Evolutionary conservation across 345 rosid species (phyloP), one percentile per base, ranked within the genome.

Genomic region (Physaria fendleri): DNA sequence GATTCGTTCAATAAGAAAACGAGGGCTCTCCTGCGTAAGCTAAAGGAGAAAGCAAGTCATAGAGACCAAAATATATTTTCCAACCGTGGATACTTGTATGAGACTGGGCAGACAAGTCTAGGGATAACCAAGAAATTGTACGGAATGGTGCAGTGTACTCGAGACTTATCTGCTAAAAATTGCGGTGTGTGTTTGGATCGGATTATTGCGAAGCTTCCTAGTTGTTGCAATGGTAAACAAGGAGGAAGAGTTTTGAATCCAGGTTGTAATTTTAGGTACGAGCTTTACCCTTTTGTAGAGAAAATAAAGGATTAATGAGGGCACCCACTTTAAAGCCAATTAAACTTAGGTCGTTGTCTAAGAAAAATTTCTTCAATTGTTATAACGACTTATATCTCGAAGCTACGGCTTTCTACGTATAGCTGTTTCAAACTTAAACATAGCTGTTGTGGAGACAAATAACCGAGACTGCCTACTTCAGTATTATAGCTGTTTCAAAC

Each of bases 251-350:
- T 71, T 18, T 38, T 81, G 27, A 45, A 67, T 17, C 75, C 75
- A 2, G 81, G 84, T 44, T 83, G 89, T 38, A 78, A 59, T 38
- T 41, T 83, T 22, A n/a, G n/a, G n/a, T n/a, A n/a, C n/a, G n/a
- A n/a, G n/a, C n/a, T n/a, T n/a, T n/a, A n/a, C n/a, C n/a, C n/a
- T n/a, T n/a, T n/a, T n/a, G n/a, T n/a, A n/a, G n/a, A n/a, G n/a
- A n/a, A n/a, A n/a, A n/a, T n/a, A n/a, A n/a, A n/a, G n/a, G n/a
- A n/a, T n/a, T n/a, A n/a, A n/a, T n/a, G n/a, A n/a, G n/a, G n/a
- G n/a, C n/a, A n/a, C n/a, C n/a, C n/a, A n/a, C n/a, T n/a, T n/a
- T n/a, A n/a, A n/a, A n/a, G n/a, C n/a, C n/a, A n/a, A n/a, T n/a
- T n/a, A n/a, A n/a, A n/a, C n/a, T n/a, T n/a, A n/a, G n/a, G n/a